Evolutionary conservation across 2,329 filamentous ascomycete genomes (phyloP), one percentile per base, ranked within the genome.

Genomic region (Falciphora oryzae): DNA sequence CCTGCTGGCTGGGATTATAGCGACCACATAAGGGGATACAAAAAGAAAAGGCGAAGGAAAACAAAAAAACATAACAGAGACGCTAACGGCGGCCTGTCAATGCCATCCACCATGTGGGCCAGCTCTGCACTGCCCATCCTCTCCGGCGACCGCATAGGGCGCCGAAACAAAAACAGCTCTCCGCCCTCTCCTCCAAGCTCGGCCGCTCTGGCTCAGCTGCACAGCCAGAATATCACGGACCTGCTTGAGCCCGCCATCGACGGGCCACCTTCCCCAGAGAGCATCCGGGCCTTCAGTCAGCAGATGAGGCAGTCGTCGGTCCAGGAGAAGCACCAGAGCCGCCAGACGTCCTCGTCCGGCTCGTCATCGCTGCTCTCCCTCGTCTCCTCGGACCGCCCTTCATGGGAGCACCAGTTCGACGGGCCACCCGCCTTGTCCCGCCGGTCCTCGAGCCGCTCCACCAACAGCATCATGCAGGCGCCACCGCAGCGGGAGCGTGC

Each of bases 261-360:
- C 69, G 83, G 83, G 25, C 85, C 85, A 57, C 85, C 85, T 0
- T 88, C 85, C 44, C 84, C 86, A 32, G 82, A 85, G 70, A 80
- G 80, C 67, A 80, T 87, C 69, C 82, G 85, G 68, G 83, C 83
- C 65, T 77, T 87, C 63, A 86, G 78, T 72, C 82, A 83, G 72
- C 83, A 87, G 74, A 81, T 86, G 79, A 85, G 81, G 73, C 78
- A 80, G 70, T 78, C 79, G 29, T 83, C 84, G 29, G 76, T 79
- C 64, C 73, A 74, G 66, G 80, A 81, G 14, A 81, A 77, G 69
- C 78, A 80, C 69, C 76, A 76, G 50, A 81, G 78, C 70, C 78
- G 80, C 68, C 73, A 78, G 44, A 81, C 81, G 38, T 78, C 78
- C 38, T 85, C 84, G 13, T 86, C 85, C n/a, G 79, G 79, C 22